Evolutionary conservation across 2,329 filamentous ascomycete genomes (phyloP), one percentile per base, ranked within the genome.

Genomic region (Graphilbum sp.): DNA sequence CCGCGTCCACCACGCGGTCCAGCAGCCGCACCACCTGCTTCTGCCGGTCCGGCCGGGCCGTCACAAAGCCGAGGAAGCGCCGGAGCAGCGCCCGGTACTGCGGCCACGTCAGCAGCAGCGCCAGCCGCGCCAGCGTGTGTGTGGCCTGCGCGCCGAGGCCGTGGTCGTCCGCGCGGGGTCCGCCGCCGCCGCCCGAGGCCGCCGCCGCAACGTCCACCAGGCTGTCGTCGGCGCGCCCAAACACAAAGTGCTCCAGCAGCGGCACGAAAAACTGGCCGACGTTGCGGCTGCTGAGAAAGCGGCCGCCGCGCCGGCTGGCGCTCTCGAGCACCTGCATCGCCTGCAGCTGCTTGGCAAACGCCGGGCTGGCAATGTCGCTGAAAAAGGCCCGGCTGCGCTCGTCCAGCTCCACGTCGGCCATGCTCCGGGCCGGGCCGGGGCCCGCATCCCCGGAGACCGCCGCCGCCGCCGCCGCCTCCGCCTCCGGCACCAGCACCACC

Each of bases 211-310:
- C 13, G 11, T 8, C 27, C 7, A 29, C 15, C 27, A 5, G 6
- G 27, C 13, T 12, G 27, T 29, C 27, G 6, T 29, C 35, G 85
- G 72, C 73, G 42, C 80, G 75, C 41, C 86, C 80, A 52, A 94
- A 88, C 19, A 95, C 79, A 52, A 95, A 96, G 53, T 95, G 87
- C 52, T 98, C 90, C 10, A 96, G 66, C 17, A 98, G 65, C 1
- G 90, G 92, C 31, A 98, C 72, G 52, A 96, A 84, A 51, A 95
- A 81, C 16, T 88, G 79, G 41, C 79, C 77, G 45, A 93, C 67
- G 50, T 93, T 93, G 37, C 75, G 74, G 49, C 83, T 81, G 43
- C 70, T 70, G 42, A 98, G 63, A n/a, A n/a, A n/a, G n/a, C n/a
- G n/a, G 35, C 73, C 66, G 12, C 30, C 36, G 40, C 67, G 67